These are phyloP conservation scores for Astrothelium macrocarpum DNA, from an alignment of 495 filamentous ascomycete species.

Conservation along the genomic window DNA sequence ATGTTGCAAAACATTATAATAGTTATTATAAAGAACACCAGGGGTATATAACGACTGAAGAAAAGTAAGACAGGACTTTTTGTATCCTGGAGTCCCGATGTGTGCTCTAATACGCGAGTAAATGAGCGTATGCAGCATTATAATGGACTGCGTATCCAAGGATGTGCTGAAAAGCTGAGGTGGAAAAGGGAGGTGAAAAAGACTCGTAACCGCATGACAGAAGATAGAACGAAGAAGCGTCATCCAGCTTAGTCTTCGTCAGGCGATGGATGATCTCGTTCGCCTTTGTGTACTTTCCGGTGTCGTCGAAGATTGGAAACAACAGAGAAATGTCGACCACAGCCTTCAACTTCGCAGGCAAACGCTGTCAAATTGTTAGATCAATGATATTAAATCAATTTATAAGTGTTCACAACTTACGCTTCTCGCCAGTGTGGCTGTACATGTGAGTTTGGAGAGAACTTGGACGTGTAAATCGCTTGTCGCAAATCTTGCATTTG, in stretches of 20 bases:
- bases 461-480: slow-evolving; percentile 93
- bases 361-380: slow-evolving; percentile 54
- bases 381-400: slow-evolving; percentile 29
- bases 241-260: slow-evolving; percentile 23
- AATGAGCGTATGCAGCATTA: slow-evolving; percentile 1
- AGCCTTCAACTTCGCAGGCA: slow-evolving; percentile 87
- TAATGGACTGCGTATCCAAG: slow-evolving; percentile 10
- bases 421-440: slow-evolving; percentile 97
- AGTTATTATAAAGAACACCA: not conserved
- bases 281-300: slow-evolving; percentile 92
- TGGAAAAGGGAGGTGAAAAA: slow-evolving; percentile 5
- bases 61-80: not conserved
- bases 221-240: not conserved
- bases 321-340: slow-evolving; percentile 93
- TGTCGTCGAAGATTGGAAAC: slow-evolving; percentile 93
- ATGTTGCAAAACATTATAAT: not conserved
- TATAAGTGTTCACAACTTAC: slow-evolving; percentile 55
- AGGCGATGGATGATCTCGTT: slow-evolving; percentile 42
- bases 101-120: not conserved
- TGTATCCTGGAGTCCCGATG: not conserved
- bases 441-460: slow-evolving; percentile 98
- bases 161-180: slow-evolving; percentile 7
- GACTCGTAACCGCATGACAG: not conserved
- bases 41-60: slow-evolving; percentile 1
- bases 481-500: slow-evolving; percentile 99